phyloP scores from a whole-genome alignment of 345 rosid genomes.

The Salix purpurea region DNA sequence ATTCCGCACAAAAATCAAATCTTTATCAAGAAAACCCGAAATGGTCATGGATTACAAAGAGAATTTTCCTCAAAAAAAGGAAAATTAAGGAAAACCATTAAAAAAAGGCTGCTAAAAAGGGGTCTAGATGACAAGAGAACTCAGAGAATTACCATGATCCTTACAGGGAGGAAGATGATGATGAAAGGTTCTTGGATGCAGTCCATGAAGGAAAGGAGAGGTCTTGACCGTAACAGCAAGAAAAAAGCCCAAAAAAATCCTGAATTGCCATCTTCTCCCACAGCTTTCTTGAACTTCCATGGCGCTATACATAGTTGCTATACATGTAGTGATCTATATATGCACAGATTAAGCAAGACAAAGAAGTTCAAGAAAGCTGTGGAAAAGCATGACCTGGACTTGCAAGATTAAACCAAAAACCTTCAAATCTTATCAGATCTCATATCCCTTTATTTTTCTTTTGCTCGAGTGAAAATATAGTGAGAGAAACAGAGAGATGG shows the following conservation, averaged over 20 bases:
- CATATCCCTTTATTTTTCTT: neutral
- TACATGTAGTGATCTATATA: neutral
- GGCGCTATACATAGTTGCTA: neutral
- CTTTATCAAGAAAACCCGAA: neutral
- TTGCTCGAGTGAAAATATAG: neutral
- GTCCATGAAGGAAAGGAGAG: neutral
- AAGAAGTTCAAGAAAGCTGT: slow-evolving; percentile 91
- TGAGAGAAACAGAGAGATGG: slow-evolving; percentile 8
- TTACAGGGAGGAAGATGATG: neutral
- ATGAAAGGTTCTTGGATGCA: neutral
- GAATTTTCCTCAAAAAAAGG: neutral
- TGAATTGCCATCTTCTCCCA: slow-evolving; percentile 64
- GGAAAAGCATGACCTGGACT: slow-evolving; percentile 78
- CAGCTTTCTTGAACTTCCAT: slow-evolving; percentile 79
- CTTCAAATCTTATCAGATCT: slow-evolving; percentile 29
- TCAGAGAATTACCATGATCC: slow-evolving; percentile 20
- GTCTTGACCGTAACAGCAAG: slow-evolving; percentile 1
- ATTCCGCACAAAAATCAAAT: slow-evolving; percentile 5
- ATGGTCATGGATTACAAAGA: neutral
- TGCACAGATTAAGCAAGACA: neutral
- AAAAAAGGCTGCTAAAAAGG: neutral
- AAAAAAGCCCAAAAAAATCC: slow-evolving; percentile 27
- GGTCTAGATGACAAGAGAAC: slow-evolving; percentile 1
- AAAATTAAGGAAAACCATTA: neutral
- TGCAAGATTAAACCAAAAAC: neutral